Evolutionary conservation across 441 rosid genomes (phyloP), one percentile per base, ranked within the genome.

Genomic region (Mallotus repandus): DNA sequence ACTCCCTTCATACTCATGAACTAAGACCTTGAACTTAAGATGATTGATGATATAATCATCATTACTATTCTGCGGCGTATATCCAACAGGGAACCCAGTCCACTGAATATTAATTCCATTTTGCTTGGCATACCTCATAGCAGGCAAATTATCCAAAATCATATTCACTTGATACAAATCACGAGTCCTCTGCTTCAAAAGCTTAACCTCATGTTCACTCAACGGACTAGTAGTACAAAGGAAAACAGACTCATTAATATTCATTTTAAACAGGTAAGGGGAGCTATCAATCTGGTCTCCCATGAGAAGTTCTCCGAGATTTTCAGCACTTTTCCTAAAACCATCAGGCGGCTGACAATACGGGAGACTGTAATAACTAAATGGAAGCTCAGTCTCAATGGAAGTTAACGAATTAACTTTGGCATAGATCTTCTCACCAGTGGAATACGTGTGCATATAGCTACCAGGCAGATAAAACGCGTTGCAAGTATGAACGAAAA

Each of bases 291-390:
- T 91, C 85, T 88, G 97, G 82, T 93, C 99, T 63, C 99, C 99
- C 99, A 95, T 89, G 43, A 95, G 98, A 71, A 93, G 96, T 80
- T 95, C 98, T 29, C 99, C 98, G 25, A 95, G 93, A 87, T 95
- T 95, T 89, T 89, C 97, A 0, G 98, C 97, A 68, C 98, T 96
- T 49, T 86, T 90, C 83, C 90, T 91, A 15, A 91, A 73, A 5
- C 97, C 98, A 7, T 65, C 89, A 0, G 53, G 52, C 1, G 98
- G 97, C 77, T 71, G 4, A 79, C 99, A 95, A 63, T 88, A 95
- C 68, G 99, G 98, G 68, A 93, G 89, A 75, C 91, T 91, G 68
- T 93, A 90, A 75, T 86, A 95, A 84, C 91, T 69, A 75, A 87
- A 91, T 2, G 99, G 99, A 83, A 96, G 92, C 87, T 89, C 97